Base-by-base conservation (phyloP, 441 rosid genomes). In the Populus tomentosa region DNA sequence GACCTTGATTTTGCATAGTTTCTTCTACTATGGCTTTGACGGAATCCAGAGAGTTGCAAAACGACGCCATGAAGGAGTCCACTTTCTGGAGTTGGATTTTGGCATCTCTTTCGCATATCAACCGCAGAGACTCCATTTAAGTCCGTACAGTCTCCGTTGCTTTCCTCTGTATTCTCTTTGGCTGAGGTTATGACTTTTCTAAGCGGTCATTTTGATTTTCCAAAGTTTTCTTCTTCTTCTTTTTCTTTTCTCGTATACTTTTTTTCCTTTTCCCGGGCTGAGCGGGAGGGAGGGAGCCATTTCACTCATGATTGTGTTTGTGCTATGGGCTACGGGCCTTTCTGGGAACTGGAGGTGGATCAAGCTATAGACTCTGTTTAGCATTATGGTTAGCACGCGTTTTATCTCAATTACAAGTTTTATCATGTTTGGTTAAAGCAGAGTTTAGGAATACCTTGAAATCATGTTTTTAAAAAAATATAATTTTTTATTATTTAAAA, bases 41-140 rank as follows among this genome's bases (percentile, higher is more conserved):
- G 64, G 88, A 87, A 16, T 86, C 84, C 75, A 87, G 79, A 6
- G 92, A 86, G 3, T 80, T 78, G 75, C 20, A 80, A 76, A 85
- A 89, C 10, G 90, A 89, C 24, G 86, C 87, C 74, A 82, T 32
- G 66, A 85, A 82, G 16, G 94, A 83, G 70, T 90, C 97, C 72
- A 89, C 61, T 72, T 71, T 82, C 73, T 79, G 88, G 69, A 85
- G 88, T 77, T 71, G 85, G 50, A 40, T 69, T 16, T 73, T 24
- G 26, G 89, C 75, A 80, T 88, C 87, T 32, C 74, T 73, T 68
- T 81, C 88, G 75, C 87, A 88, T 28, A 85, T 80, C 81, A 82
- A 67, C 18, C 84, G 83, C 73, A 87, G 82, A 35, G 96, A 84
- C 80, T 86, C 93, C 95, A 93, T 93, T 72, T 70, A 85, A 69